phyloP scores from a whole-genome alignment of 2,329 filamentous ascomycete genomes.

The Diaporthe capsici region DNA sequence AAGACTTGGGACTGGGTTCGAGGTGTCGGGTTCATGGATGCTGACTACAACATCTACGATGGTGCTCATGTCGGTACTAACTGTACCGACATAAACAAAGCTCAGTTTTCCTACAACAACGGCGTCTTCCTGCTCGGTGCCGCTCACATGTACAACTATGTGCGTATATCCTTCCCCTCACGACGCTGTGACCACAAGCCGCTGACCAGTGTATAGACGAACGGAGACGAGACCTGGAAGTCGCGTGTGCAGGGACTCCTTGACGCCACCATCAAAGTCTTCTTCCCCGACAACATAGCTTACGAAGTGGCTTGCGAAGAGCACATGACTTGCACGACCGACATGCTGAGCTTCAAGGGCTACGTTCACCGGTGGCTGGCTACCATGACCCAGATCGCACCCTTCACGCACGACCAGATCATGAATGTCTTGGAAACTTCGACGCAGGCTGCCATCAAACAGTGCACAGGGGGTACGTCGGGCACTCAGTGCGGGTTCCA shows the following conservation, averaged over 20 bases:
- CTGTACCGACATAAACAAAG: conserved; percentile 66
- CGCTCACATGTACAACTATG: conserved; percentile 53
- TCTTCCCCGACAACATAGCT: conserved; percentile 41
- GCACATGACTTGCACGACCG: conserved; percentile 42
- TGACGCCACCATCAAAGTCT: conserved; percentile 53
- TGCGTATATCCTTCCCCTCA: conserved; percentile 43
- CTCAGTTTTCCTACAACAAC: conserved; percentile 77
- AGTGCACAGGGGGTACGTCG: conserved; percentile 40
- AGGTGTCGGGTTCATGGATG: conserved; percentile 69
- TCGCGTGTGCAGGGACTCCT: conserved; percentile 39
- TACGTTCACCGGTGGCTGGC: conserved; percentile 42
- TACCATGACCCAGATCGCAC: conserved; percentile 41
- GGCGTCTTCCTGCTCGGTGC: conserved; percentile 84
- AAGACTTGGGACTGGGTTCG: conserved; percentile 80
- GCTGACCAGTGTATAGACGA: conserved; percentile 35
- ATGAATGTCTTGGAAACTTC: conserved; percentile 37
- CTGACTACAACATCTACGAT: conserved; percentile 73
- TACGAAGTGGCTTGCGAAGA: conserved; percentile 41
- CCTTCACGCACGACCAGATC: conserved; percentile 40
- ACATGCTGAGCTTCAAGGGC: conserved; percentile 43
- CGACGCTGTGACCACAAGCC: background rate
- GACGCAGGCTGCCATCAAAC: conserved; percentile 38
- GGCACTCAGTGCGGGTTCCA: conserved; percentile 65
- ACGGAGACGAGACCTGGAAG: conserved; percentile 39
- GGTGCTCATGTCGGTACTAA: conserved; percentile 69